These are phyloP conservation scores for Cydonia oblonga DNA, from an alignment of 331 rosid species.

Conservation along the genomic window DNA sequence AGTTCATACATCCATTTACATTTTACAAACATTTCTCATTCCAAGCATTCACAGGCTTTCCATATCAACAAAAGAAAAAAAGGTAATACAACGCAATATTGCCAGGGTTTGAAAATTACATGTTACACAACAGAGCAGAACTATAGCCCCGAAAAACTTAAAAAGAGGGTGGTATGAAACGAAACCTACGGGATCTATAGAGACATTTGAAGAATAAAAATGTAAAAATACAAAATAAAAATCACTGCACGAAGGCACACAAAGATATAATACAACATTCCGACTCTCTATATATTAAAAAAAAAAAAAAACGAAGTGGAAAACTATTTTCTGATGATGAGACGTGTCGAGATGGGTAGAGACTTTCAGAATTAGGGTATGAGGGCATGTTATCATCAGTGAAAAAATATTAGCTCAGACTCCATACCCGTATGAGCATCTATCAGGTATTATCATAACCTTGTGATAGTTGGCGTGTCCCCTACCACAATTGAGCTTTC, in stretches of 20 bases:
- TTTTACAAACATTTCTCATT: neutral
- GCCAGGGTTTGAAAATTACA: neutral
- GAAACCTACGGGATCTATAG: neutral
- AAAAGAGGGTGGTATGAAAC: neutral
- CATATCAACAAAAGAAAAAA: neutral
- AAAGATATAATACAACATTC: conserved; percentile 13
- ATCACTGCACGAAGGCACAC: conserved; percentile 4
- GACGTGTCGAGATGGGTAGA: conserved; percentile 15
- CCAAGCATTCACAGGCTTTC: neutral
- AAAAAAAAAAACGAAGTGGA: neutral
- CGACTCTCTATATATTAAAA: conserved; percentile 4
- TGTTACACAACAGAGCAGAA: neutral
- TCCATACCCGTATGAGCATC: conserved; percentile 15
- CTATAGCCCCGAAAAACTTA: conserved; percentile 11
- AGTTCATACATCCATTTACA: neutral
- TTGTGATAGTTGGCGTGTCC: neutral
- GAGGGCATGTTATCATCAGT: conserved; percentile 14
- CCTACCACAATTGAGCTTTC: conserved; percentile 26
- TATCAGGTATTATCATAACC: neutral
- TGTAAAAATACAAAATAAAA: conserved; percentile 1
- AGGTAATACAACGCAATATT: neutral
- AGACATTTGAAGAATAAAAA: neutral
- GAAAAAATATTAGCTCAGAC: neutral
- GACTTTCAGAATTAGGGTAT: conserved; percentile 10
- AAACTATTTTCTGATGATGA: neutral